Conservation (phyloP, 441 rosid genomes). For the Erodium trifolium region DNA sequence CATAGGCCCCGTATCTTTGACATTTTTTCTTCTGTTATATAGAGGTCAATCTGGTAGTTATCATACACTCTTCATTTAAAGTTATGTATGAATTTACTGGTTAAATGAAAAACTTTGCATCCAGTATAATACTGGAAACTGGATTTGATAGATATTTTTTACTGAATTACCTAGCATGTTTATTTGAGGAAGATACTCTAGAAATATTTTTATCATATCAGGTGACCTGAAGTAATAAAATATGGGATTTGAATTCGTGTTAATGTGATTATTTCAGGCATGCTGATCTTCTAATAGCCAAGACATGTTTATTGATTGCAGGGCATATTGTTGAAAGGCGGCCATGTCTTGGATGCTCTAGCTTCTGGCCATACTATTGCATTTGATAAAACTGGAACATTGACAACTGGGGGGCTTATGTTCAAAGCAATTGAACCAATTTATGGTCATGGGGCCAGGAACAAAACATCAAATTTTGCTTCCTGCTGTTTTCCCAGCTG, state of each 20-base stretch:
- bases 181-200: neutral
- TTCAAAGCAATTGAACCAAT: constrained; percentile 91
- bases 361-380: constrained; percentile 82
- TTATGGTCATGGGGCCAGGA: constrained; percentile 51
- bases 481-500: constrained; percentile 75
- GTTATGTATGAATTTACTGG: constrained; percentile 5
- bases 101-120: neutral
- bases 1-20: neutral
- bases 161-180: constrained; percentile 2
- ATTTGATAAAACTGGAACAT: constrained; percentile 92
- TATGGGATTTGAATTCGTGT: neutral
- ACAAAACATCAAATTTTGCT: constrained; percentile 20
- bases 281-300: constrained; percentile 17
- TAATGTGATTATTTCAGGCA: neutral
- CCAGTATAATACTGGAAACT: neutral
- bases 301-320: constrained; percentile 24
- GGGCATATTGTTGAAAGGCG: constrained; percentile 94
- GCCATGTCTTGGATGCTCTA: constrained; percentile 80
- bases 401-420: constrained; percentile 86
- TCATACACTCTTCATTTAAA: neutral
- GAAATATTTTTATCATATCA: neutral
- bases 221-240: neutral
- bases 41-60: too few relatives aligned
- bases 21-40: too few relatives aligned
- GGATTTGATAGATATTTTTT: neutral